Conservation (phyloP, 768 basidiomycete species). For the Suillus placidus region DNA sequence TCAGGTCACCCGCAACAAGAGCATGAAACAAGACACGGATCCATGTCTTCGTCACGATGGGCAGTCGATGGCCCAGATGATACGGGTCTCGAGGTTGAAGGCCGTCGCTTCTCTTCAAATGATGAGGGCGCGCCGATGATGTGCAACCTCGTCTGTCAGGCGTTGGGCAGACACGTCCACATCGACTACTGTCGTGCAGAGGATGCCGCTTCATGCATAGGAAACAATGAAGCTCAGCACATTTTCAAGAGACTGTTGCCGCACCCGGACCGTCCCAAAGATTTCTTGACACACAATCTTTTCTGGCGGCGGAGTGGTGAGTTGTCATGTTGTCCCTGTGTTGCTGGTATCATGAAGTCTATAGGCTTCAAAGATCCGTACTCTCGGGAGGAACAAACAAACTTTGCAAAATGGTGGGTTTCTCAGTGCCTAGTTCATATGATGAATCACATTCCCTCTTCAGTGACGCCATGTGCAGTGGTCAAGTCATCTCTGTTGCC, state of each 20-base stretch:
- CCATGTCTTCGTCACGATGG: constrained; percentile 63
- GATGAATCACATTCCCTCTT: background rate
- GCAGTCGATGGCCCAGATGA: constrained; percentile 55
- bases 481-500: constrained; percentile 24
- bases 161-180: constrained; percentile 60
- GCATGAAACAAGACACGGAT: constrained; percentile 66
- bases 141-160: constrained; percentile 59
- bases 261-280: constrained; percentile 49
- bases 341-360: background rate
- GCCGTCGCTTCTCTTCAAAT: constrained; percentile 53
- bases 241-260: constrained; percentile 46
- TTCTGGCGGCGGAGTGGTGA: constrained; percentile 61
- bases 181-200: constrained; percentile 56
- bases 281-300: constrained; percentile 54
- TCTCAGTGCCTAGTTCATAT: background rate
- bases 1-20: constrained; percentile 60
- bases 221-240: constrained; percentile 49
- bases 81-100: constrained; percentile 52
- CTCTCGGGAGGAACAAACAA: constrained; percentile 53
- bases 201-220: constrained; percentile 38
- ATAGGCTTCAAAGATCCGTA: constrained; percentile 68
- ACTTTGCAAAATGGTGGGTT: constrained; percentile 56
- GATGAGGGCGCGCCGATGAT: constrained; percentile 67
- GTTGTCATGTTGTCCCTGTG: constrained; percentile 6
- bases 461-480: constrained; percentile 55